Conservation (phyloP, 306 rosid species). For the Cicer bijugum region DNA sequence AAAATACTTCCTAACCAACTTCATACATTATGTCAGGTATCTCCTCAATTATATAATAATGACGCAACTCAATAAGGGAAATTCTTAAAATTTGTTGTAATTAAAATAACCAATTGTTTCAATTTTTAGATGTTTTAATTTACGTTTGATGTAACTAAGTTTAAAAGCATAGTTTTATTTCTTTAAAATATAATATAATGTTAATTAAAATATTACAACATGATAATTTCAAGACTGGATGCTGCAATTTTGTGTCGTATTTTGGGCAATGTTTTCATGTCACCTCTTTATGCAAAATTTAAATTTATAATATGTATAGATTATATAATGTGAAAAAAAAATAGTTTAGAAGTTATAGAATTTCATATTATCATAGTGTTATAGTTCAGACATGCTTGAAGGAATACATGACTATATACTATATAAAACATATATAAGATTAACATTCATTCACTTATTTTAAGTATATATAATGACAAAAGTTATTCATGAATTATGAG, state of each 20-base stretch:
- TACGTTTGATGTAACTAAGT: no score
- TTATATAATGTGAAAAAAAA: neutral
- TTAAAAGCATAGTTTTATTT: neutral
- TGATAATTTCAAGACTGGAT: conserved; percentile 18
- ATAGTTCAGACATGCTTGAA: no score
- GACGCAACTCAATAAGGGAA: neutral
- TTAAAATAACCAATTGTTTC: neutral
- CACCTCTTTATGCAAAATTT: neutral
- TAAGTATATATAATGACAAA: no score
- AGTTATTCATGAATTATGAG: no score
- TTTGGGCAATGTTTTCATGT: no score
- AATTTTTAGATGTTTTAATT: neutral
- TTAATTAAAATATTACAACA: neutral
- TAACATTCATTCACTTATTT: no score
- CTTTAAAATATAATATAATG: neutral
- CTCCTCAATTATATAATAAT: neutral
- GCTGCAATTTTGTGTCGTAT: neutral
- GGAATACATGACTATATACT: neutral
- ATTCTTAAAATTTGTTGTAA: neutral
- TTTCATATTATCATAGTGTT: no score
- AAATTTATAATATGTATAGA: neutral
- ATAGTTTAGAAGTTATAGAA: neutral
- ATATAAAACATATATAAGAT: neutral
- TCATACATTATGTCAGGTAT: neutral
- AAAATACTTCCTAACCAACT: neutral